A percentile compares a stretch with the other conserved stretches of the same genome.
These are phyloP conservation scores for Backusella westeae DNA, from an alignment of 192 early-diverging fungal genomes.

Conservation along the genomic window DNA sequence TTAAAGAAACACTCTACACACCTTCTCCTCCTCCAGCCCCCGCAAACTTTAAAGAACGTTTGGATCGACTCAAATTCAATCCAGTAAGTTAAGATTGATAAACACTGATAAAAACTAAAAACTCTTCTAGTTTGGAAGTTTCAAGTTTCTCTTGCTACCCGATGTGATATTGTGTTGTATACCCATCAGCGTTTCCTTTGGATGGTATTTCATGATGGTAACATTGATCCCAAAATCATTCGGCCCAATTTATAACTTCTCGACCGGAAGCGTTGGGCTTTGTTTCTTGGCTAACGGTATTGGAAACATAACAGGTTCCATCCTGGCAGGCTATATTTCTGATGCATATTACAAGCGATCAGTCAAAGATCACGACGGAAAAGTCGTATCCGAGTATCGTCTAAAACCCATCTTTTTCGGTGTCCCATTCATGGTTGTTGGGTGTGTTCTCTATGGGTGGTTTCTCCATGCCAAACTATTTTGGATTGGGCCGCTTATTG, in stretches of 20 bases:
- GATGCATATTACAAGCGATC: not conserved
- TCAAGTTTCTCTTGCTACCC: conserved; percentile 14
- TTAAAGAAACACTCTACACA: conserved; percentile 53
- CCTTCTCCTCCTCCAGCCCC: not conserved
- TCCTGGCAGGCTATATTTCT: conserved; percentile 31
- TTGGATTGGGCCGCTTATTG: conserved; percentile 8
- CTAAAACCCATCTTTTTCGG: conserved; percentile 12
- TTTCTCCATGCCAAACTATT: not conserved
- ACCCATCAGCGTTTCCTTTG: conserved; percentile 45
- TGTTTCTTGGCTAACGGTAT: conserved; percentile 47
- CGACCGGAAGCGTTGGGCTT: conserved; percentile 42
- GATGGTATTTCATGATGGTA: conserved; percentile 47
- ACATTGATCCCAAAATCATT: conserved; percentile 45
- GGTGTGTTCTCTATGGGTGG: conserved; percentile 23
- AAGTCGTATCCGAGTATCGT: not conserved
- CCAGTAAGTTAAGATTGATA: conserved; percentile 16
- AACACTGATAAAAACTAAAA: too few species aligned
- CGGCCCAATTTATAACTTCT: conserved; percentile 38
- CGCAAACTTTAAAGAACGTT: not conserved
- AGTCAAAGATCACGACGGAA: not conserved
- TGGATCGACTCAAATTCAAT: conserved; percentile 18
- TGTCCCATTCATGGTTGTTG: conserved; percentile 16
- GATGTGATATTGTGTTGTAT: conserved; percentile 24
- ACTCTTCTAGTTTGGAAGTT: not conserved
- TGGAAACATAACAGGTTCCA: conserved; percentile 43